Evolutionary conservation across 2,329 filamentous ascomycete species (phyloP), one percentile per base, ranked within the genome.

Genomic region (Hymenoscyphus repandus): DNA sequence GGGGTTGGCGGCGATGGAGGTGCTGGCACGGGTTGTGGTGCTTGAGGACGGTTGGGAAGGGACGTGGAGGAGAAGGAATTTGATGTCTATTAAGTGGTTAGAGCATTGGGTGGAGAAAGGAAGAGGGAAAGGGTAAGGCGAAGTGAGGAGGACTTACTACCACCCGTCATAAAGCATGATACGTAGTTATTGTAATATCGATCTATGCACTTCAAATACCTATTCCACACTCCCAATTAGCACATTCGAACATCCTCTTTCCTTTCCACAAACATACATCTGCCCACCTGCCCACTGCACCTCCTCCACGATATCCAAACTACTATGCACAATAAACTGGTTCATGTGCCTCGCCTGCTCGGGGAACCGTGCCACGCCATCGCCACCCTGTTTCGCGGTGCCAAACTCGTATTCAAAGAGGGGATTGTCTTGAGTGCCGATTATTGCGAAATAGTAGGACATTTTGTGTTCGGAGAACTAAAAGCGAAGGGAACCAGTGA

Each of bases 391-490:
- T 71, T 96, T 96, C 37, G 90, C 95, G 36, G 92, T 96, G 63
- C 93, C 93, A 69, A 99, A 99, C 67, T 96, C 91, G 71, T 95
- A 83, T 73, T 95, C 92, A 74, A 97, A 99, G 60, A 99, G 81
- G 32, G 93, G 92, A 67, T 92, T 95, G 75, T 99, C 93, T 63
- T 90, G 88, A 18, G 90, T 95, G 66, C 91, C 93, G 69, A 99
- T 83, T 62, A 99, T 96, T 66, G 88, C 88, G 73, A 99, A 97
- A 76, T 96, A 96, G 78, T 97, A 99, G 54, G 91, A 96, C 93
- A 97, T 97, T 31, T 45, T 43, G 34, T 7, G 4, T 27, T 27
- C 22, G 22, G 4, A 7, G 22, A n/a, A n/a, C n/a, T n/a, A n/a
- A n/a, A n/a, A n/a, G n/a, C n/a, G n/a, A n/a, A n/a, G n/a, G n/a